Evolutionary conservation across 495 filamentous ascomycete genomes (phyloP).

Genomic region (Niebla homalea): DNA sequence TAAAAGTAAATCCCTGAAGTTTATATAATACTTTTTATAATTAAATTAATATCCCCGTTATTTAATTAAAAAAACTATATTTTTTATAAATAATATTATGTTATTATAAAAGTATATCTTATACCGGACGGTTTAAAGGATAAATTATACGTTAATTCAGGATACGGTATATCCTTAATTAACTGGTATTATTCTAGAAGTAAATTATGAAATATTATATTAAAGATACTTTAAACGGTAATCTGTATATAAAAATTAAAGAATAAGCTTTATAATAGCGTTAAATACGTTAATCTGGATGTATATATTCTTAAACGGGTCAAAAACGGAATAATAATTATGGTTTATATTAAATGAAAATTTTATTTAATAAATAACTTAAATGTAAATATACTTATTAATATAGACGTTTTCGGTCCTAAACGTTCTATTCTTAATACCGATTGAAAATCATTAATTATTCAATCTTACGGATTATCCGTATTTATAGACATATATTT

Average conservation of each 20-base stretch:
- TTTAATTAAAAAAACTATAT: background rate
- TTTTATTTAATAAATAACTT: conserved; percentile 1
- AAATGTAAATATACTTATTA: background rate
- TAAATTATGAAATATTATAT: background rate
- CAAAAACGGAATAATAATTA: background rate
- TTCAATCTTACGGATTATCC: background rate
- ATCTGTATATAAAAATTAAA: background rate
- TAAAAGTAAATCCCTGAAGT: background rate
- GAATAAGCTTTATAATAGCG: background rate
- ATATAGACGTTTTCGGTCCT: background rate
- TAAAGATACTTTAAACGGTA: background rate
- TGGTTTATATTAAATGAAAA: background rate
- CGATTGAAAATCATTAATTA: too few relatives aligned
- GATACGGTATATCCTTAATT: background rate
- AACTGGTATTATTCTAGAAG: background rate
- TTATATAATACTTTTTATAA: background rate
- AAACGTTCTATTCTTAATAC: background rate
- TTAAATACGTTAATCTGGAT: background rate
- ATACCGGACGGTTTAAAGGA: background rate
- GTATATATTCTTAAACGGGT: background rate
- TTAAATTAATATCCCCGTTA: background rate
- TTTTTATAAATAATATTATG: conserved; percentile 1
- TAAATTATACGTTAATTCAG: background rate
- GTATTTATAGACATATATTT: background rate
- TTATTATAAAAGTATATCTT: background rate